Base-by-base conservation (phyloP, 1,139 yeast species). In the Taphrina communis region DNA sequence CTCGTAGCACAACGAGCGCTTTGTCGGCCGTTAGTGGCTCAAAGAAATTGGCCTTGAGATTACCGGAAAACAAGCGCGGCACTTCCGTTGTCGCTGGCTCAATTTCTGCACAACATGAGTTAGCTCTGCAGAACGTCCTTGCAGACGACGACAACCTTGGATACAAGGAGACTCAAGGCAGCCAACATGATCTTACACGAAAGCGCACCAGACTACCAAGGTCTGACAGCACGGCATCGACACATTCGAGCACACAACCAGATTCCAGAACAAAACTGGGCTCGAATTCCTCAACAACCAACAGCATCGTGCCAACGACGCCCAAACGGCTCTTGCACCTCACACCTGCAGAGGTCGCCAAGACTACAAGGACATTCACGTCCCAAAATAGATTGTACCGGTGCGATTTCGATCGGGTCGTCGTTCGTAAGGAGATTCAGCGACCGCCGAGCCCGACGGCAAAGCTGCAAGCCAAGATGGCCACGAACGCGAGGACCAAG, bases 381-480 rank as follows among this genome's bases (percentile, higher is more conserved):
- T 57, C 60, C 19, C 70, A 63, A 44, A 68, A 68, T 31, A 46
- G 70, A 25, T 35, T 68, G 35, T 68, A 68, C 51, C 53, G 70
- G 19, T 68, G 70, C 25, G 70, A 68, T 38, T 68, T 68, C 36
- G 68, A 68, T 36, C 68, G 70, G 25, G 69, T 68, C 39, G 66
- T 68, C 17, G 65, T 68, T 9, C 59, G 55, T 21, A 68, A 65
- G 48, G 68, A 68, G 38, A 56, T 59, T 17, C 61, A 51, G 6
- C 68, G 70, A 6, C 70, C 70, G 9, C 65, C 70, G 39, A 60
- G 66, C 19, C 70, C 70, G 6, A 66, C 68, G 12, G 69, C 70
- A 19, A 68, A 68, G 57, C 36, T 50, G 8, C 70, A 68, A 38
- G 65, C 68, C 42, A 68, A 65, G 58, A 25, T 65, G 50, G 70